Base-by-base conservation (phyloP, 495 filamentous ascomycete genomes). In the Eremomyces bilateralis region DNA sequence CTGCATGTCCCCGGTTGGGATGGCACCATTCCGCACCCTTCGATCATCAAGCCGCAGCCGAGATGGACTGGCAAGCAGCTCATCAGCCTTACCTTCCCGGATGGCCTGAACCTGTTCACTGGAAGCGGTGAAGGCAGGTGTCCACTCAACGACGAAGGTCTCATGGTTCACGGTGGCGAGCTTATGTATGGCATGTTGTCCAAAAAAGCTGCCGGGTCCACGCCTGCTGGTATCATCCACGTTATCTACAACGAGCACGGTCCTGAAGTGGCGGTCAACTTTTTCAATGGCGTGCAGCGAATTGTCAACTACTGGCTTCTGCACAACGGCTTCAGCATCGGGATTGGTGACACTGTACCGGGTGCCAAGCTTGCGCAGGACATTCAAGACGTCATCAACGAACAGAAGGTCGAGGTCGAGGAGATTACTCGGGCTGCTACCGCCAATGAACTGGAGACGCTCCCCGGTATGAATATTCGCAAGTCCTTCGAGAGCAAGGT, bases 41-140 rank as follows among this genome's bases (percentile, higher is more conserved):
- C 85, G 6, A 91, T 99, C 39, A 36, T 88, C 45, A 92, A 85
- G 51, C 88, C 88, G 25, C 63, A 76, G 31, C 83, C 90, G 13
- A 69, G 80, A 40, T 99, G 88, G 88, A 93, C 90, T n/a, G 88
- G 88, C 44, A 99, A 99, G 56, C 88, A 99, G 57, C 75, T 99
- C 38, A 72, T 88, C 46, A 91, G 83, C 57, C 69, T 99, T 65
- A 69, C 83, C 33, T 78, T 99, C 39, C 88, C 85, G 6, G 59
- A 69, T 28, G 80, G 79, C 35, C 67, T 95, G 42, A 95, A 90
- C 48, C 65, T 94, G 19, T 72, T 77, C 42, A 54, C 62, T 21
- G 57, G 60, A 10, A 68, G 64, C 39, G 67, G 67, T 17, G 60
- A 60, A 27, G 59, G 65, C 13, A 48, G 60, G n/a, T 55, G 60